Base-by-base conservation (phyloP, 129 eudicot genomes). In the Apium graveolens region DNA sequence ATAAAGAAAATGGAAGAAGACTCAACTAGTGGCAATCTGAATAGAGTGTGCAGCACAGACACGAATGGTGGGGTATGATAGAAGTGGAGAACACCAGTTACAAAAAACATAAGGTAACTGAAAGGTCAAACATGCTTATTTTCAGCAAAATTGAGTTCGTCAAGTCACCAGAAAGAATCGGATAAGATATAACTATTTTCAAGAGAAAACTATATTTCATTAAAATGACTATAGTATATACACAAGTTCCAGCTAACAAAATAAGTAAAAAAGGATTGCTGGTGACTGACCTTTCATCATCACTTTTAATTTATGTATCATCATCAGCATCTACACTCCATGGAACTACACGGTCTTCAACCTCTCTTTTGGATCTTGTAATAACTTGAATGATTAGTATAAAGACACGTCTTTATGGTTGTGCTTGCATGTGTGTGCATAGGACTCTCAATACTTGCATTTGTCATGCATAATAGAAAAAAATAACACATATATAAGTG, bases 271-370 rank as follows among this genome's bases (percentile, higher is more conserved):
- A 66, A 29, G 31, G 21, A 66, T 60, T 60, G 72, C 31, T 66
- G 74, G 45, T 68, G 75, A 72, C 79, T 5, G 27, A 96, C 97
- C 97, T 92, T 13, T 96, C 97, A 63, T 92, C 96, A 65, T 88
- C 92, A 79, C 90, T 92, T 80, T 92, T 87, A 35, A 78, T 84
- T 72, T 90, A 91, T 65, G 77, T 92, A 69, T 92, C 99, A 76
- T 95, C 99, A 84, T 95, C 99, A 43, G 99, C 97, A 89, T 96
- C 99, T 78, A 82, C 90, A 84, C 86, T 90, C 70, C 97, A 90
- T 21, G 96, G 97, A 83, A 90, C 80, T 42, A 92, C 84, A 14
- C 97, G 97, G 29, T 96, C 99, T 69, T 96, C 97, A 70, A 85
- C 14, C 14, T 96, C 99, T 85, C 99, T 86, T 87, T 81, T 92